These are phyloP conservation scores for Vanderwaltozyma polyspora DNA, from an alignment of 805 yeast species.

Conservation along the genomic window DNA sequence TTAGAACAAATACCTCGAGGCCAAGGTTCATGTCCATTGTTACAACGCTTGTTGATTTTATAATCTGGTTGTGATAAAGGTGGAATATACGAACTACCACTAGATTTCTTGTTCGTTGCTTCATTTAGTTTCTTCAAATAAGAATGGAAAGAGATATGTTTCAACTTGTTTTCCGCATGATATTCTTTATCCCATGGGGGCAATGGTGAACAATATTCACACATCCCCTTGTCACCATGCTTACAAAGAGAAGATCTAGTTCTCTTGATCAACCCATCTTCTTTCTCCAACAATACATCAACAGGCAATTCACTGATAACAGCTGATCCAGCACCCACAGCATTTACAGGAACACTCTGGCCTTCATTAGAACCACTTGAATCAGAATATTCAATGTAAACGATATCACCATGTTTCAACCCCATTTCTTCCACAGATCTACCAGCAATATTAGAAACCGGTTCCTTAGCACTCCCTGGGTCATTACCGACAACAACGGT, in stretches of 20 bases:
- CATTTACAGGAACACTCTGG: not conserved
- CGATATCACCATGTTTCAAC: constrained; percentile 51
- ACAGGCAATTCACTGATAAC: constrained; percentile 46
- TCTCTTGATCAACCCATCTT: constrained; percentile 65
- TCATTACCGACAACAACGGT: constrained; percentile 20
- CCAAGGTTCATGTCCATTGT: constrained; percentile 83
- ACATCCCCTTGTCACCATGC: constrained; percentile 92
- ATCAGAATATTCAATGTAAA: constrained; percentile 32
- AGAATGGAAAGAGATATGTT: constrained; percentile 82
- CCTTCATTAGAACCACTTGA: constrained; percentile 1
- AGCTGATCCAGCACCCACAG: not conserved
- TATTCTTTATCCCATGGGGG: constrained; percentile 90
- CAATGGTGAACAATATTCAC: constrained; percentile 90
- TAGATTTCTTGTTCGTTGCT: constrained; percentile 46
- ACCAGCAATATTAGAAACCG: constrained; percentile 16
- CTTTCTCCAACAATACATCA: constrained; percentile 54
- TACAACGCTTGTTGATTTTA: constrained; percentile 50
- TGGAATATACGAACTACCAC: constrained; percentile 59
- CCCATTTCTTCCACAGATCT: constrained; percentile 33
- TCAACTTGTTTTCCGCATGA: constrained; percentile 62
- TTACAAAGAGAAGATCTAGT: constrained; percentile 54
- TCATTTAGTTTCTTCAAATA: constrained; percentile 64
- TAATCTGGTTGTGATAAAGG: constrained; percentile 69
- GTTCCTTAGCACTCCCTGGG: constrained; percentile 20
- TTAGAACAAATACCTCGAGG: constrained; percentile 91